Conservation (phyloP, 116 monocot genomes). For the Papilionanthe hybrid region DNA sequence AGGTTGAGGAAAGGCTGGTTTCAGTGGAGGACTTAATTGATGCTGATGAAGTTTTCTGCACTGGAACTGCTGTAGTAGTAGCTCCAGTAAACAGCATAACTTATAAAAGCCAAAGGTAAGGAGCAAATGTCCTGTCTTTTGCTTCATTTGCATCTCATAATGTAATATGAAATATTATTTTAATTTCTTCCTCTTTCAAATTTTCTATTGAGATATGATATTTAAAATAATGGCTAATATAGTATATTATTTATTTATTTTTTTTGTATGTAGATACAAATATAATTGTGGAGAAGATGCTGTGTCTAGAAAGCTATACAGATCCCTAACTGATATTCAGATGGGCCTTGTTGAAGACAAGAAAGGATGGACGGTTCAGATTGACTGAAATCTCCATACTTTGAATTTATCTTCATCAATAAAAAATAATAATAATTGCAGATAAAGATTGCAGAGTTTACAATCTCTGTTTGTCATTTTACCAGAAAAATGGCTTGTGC, state of each 20-base stretch:
- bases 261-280: slow-evolving; percentile 31
- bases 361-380: slow-evolving; percentile 67
- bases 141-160: background rate
- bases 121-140: background rate
- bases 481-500: background rate
- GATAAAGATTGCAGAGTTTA: background rate
- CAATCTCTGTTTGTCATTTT: background rate
- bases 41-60: slow-evolving; percentile 85
- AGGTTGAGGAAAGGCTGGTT: slow-evolving; percentile 64
- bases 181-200: background rate
- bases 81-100: slow-evolving; percentile 67
- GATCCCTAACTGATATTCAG: slow-evolving; percentile 64
- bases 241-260: background rate
- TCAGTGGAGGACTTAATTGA: slow-evolving; percentile 53
- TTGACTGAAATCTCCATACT: slow-evolving; percentile 15
- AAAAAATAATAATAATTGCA: background rate
- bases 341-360: slow-evolving; percentile 68
- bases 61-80: slow-evolving; percentile 81
- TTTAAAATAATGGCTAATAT: background rate
- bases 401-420: background rate
- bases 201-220: too few relatives aligned
- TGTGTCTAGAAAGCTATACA: slow-evolving; percentile 42
- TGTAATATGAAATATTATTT: background rate
- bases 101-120: slow-evolving; percentile 49
- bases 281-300: slow-evolving; percentile 48